Conservation (phyloP, 257 asterid species). For the Fraxinus quadrangulata region DNA sequence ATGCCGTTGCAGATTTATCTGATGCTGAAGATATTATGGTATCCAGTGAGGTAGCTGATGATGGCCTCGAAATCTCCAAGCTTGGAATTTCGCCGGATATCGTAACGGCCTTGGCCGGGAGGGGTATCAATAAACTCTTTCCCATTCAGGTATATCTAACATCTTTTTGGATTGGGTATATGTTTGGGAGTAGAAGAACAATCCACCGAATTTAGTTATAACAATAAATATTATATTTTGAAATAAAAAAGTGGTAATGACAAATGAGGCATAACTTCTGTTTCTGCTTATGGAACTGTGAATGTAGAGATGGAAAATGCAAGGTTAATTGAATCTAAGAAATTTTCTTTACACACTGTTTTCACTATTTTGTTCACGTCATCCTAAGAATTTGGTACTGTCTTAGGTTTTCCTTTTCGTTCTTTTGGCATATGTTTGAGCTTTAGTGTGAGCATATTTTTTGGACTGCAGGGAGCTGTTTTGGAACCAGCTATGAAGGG, state of each 20-base stretch:
- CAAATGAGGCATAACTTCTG: background rate
- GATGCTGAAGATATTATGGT: constrained; percentile 48
- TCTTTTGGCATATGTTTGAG: background rate
- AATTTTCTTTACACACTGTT: background rate
- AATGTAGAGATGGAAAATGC: background rate
- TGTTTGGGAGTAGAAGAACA: background rate
- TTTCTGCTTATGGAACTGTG: background rate
- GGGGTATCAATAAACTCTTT: constrained; percentile 76
- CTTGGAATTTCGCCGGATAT: constrained; percentile 74
- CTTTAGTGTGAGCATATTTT: background rate
- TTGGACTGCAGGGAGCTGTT: constrained; percentile 58
- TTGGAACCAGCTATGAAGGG: constrained; percentile 94
- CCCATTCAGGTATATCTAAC: constrained; percentile 76
- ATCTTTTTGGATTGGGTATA: background rate
- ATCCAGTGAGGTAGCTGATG: constrained; percentile 43
- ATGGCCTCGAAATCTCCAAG: constrained; percentile 84
- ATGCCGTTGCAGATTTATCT: constrained; percentile 61
- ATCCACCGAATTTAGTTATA: background rate
- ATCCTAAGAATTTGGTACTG: background rate
- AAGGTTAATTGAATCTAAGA: background rate
- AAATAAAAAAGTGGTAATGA: constrained; percentile 9
- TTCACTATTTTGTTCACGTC: background rate
- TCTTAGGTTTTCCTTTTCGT: background rate
- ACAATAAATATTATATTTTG: background rate
- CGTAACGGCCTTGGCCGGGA: constrained; percentile 56